Percentiles rank a stretch among this genome's conserved stretches.
phyloP scores from a whole-genome alignment of 257 asterid species.

The Datura wrightii region DNA sequence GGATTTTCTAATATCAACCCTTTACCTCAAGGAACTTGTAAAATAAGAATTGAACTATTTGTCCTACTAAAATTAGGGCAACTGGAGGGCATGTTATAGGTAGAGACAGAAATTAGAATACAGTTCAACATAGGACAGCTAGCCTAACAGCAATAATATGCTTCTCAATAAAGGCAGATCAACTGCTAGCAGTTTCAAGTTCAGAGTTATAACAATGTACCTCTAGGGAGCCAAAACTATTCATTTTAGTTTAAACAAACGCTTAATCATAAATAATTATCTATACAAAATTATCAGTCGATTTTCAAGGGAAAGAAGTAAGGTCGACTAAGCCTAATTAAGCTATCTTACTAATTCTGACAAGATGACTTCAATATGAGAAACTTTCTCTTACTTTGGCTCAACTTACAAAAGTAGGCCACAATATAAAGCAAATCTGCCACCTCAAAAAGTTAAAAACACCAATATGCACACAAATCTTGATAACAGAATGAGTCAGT shows the following conservation, averaged over 20 bases:
- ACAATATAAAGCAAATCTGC: not conserved
- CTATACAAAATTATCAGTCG: not conserved
- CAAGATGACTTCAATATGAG: not conserved
- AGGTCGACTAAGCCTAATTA: not conserved
- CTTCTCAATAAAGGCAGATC: not conserved
- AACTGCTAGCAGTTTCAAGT: not conserved
- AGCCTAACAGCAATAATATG: not conserved
- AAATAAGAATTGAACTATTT: not conserved
- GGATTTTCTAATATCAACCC: not conserved
- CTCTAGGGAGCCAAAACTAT: not conserved
- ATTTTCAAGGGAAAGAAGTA: not conserved
- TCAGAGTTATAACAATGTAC: not conserved
- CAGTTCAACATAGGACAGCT: not conserved
- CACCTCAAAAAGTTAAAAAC: not conserved
- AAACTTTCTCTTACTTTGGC: not conserved
- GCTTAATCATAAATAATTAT: not conserved
- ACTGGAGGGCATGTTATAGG: not conserved
- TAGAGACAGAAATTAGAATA: not conserved
- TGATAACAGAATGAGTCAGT: conserved; percentile 9
- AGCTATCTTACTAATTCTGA: not conserved
- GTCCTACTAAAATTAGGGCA: not conserved
- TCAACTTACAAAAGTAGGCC: conserved; percentile 26
- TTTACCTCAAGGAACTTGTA: not conserved
- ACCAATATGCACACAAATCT: not conserved
- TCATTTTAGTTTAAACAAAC: not conserved